Conservation (phyloP, 257 asterid genomes). For the Gynochthodes officinalis region DNA sequence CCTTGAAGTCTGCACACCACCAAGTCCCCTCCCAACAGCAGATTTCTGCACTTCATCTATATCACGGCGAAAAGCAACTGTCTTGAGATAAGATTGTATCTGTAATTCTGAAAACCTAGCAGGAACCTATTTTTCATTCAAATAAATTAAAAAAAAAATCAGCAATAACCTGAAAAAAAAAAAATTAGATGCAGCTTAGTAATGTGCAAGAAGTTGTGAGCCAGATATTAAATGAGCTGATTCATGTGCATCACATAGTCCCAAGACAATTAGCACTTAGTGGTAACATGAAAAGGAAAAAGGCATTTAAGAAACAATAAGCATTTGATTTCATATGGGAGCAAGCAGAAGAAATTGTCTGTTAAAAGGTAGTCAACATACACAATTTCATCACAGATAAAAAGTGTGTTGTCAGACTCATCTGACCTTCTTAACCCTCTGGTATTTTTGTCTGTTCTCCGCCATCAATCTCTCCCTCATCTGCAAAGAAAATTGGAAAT, state of each 20-base stretch:
- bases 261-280: background rate
- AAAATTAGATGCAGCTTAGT: background rate
- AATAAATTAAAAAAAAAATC: background rate
- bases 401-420: background rate
- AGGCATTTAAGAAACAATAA: background rate
- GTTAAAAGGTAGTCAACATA: background rate
- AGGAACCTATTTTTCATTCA: conserved; percentile 59
- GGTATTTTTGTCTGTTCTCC: conserved; percentile 94
- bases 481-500: conserved; percentile 35
- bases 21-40: conserved; percentile 89
- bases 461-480: conserved; percentile 99
- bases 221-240: background rate
- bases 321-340: background rate
- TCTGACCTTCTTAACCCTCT: conserved; percentile 89
- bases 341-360: background rate
- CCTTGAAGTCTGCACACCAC: conserved; percentile 85
- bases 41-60: conserved; percentile 88
- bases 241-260: conserved; percentile 2
- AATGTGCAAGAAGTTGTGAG: background rate
- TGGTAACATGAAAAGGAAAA: background rate
- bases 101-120: conserved; percentile 89
- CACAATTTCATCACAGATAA: background rate
- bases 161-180: conserved; percentile 7
- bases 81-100: conserved; percentile 91
- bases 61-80: conserved; percentile 98